Base-by-base conservation (phyloP, 2,329 filamentous ascomycete species). In the Diplodia corticola region DNA sequence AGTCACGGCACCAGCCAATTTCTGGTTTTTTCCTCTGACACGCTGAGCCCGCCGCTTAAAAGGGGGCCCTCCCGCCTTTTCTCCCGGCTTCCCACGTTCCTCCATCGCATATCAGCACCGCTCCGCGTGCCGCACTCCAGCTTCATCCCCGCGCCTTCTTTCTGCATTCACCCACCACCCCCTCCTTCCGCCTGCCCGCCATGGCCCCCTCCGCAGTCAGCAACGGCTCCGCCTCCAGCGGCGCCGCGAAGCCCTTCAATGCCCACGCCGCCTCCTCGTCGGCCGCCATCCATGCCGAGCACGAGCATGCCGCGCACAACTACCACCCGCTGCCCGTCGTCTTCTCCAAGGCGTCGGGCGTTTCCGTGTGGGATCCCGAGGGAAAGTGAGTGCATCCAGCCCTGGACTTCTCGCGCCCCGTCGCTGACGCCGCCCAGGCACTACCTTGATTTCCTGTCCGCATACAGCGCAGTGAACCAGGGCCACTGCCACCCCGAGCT, bases 401-500 rank as follows among this genome's bases (percentile, higher is more conserved):
- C 9, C 37, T 24, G 17, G 35, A 13, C 5, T 37, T 51, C 20
- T 3, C 12, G 5, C 4, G 9, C 13, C 22, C 28, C 5, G 10
- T 30, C 9, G 49, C 67, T 67, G 20, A 67, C 55, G 17, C 44
- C 6, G 4, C 37, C 5, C 48, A 66, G 57, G 73, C 89, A 97
- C 79, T 98, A 99, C 80, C 88, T 98, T 73, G 95, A 99, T 82
- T 99, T 97, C 82, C 88, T 99, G 71, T 98, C 94, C 54, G 95
- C 95, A 70, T 99, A 99, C 85, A 96, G 91, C 72, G 95, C 95
- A 69, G 93, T 98, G 77, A 98, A 98, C 83, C 94, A 98, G 81
- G 94, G 94, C 69, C 94, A 99, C 80, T 98, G 94, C 81, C 94
- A 99, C 81, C 95, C 95, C 5, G 93, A 96, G 82, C 88, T 98